A percentile compares a stretch with the other conserved stretches of the same genome.
These are phyloP conservation scores for Chaetomium strumarium DNA, from an alignment of 2,329 filamentous ascomycete genomes.

Conservation along the genomic window DNA sequence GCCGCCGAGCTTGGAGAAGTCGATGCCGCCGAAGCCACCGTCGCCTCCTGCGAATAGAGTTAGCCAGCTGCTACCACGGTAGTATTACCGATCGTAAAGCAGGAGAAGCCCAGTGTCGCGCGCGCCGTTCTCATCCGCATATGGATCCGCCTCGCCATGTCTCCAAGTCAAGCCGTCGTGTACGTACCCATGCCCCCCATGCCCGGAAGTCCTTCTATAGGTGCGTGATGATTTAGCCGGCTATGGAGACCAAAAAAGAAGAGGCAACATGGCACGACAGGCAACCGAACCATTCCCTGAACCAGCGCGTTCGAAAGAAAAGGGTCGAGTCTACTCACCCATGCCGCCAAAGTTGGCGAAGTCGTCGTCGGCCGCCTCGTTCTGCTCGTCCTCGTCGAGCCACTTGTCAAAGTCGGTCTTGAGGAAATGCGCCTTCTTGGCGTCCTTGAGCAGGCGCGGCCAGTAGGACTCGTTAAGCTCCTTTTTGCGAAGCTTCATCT, in stretches of 20 bases:
- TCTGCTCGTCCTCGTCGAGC: conserved; percentile 98
- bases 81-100: not conserved
- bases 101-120: not conserved
- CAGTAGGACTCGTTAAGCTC: conserved; percentile 91
- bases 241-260: not conserved
- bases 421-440: conserved; percentile 86
- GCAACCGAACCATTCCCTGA: not conserved
- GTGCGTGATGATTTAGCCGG: conserved; percentile 20
- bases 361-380: conserved; percentile 80
- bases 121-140: not conserved
- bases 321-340: conserved; percentile 40
- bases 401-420: conserved; percentile 99
- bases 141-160: not conserved
- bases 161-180: not conserved
- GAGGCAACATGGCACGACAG: not conserved
- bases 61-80: conserved; percentile 5
- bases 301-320: not conserved
- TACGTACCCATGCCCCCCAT: conserved; percentile 27
- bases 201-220: conserved; percentile 45
- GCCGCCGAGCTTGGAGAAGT: conserved; percentile 85
- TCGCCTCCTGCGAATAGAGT: conserved; percentile 16
- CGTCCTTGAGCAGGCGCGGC: conserved; percentile 88
- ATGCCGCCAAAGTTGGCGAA: conserved; percentile 57
- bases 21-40: conserved; percentile 78
- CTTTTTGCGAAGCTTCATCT: conserved; percentile 95